Percentiles rank a stretch among this genome's conserved stretches.
These are phyloP conservation scores for Vinca minor DNA, from an alignment of 257 asterid species.

Conservation along the genomic window DNA sequence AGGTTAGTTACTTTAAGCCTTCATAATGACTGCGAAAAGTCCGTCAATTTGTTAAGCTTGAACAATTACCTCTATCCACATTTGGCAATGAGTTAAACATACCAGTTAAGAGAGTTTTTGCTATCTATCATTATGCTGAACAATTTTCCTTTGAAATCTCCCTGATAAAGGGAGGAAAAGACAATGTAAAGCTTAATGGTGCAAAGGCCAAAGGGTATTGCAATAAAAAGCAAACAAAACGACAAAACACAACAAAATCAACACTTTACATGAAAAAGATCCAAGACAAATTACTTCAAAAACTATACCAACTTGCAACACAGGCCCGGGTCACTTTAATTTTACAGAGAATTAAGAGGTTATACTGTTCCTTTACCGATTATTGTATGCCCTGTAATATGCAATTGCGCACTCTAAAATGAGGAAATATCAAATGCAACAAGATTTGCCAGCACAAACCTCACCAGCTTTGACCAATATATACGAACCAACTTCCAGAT, in stretches of 20 bases:
- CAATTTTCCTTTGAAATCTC: background rate
- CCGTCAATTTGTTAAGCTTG: background rate
- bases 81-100: background rate
- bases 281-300: background rate
- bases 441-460: slow-evolving; percentile 55
- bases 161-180: background rate
- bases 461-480: slow-evolving; percentile 99
- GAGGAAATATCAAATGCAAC: background rate
- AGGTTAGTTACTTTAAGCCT: background rate
- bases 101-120: background rate
- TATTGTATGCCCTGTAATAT: background rate
- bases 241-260: too few relatives aligned
- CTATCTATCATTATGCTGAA: background rate
- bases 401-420: background rate
- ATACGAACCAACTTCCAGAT: slow-evolving; percentile 68
- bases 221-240: background rate
- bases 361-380: background rate
- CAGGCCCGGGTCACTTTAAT: background rate
- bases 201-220: background rate
- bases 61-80: background rate
- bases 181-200: background rate
- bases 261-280: background rate
- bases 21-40: background rate
- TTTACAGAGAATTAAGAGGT: background rate
- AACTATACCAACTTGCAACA: background rate